phyloP scores from a whole-genome alignment of 441 rosid species.

The Pelargonium cotyledonis region DNA sequence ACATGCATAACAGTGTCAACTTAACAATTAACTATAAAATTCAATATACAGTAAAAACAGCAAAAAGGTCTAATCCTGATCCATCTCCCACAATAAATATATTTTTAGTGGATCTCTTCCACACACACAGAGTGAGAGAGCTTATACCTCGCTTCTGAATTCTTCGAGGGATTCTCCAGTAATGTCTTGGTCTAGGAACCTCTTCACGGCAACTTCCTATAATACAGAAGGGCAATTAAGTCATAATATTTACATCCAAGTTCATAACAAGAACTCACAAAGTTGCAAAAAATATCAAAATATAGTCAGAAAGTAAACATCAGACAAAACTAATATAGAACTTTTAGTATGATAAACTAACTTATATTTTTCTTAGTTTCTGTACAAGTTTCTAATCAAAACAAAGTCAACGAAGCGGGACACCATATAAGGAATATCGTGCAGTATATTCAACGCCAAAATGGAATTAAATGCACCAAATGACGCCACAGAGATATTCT shows the following conservation, averaged over 20 bases:
- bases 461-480: not conserved
- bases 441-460: not conserved
- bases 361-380: not conserved
- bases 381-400: not conserved
- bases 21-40: no score
- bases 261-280: not conserved
- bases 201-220: constrained; percentile 75
- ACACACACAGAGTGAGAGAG: constrained; percentile 7
- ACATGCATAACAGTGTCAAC: no score
- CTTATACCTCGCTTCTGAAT: constrained; percentile 60
- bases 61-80: no score
- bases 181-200: constrained; percentile 63
- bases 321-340: not conserved
- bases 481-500: not conserved
- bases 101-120: not conserved
- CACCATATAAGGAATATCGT: not conserved
- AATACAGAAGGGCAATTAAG: constrained; percentile 18
- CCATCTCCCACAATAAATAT: not conserved
- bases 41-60: no score
- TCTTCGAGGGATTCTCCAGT: constrained; percentile 63
- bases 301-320: not conserved
- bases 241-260: not conserved
- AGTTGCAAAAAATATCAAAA: not conserved
- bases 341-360: not conserved
- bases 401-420: not conserved